Evolutionary conservation across 2,329 filamentous ascomycete species (phyloP), one percentile per base, ranked within the genome.

Genomic region (Microdochium paspali): DNA sequence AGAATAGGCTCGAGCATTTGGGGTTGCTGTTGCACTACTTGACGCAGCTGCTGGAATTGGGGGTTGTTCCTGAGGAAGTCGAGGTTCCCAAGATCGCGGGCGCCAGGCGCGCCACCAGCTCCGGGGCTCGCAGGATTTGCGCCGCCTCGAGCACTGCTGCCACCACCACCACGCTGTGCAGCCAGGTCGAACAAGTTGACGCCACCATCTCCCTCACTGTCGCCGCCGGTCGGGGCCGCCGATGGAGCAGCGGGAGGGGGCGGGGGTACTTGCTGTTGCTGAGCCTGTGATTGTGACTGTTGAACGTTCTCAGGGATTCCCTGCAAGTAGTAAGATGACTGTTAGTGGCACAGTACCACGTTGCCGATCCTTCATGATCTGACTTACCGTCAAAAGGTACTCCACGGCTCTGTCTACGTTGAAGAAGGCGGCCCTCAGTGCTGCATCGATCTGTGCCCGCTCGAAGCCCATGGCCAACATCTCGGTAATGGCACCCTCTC

Each of bases 391-490:
- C 61, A 98, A 66, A 12, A 98, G 80, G 61, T 98, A 98, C 66
- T 98, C 93, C 48, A 98, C 91, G 47, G 93, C 93, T 58, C 93
- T 89, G 66, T 97, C 91, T 13, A 91, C 90, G 71, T 98, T 98
- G 76, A 86, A 94, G 68, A 88, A 98, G 13, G 93, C 93, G 53
- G 93, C 93, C 61, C 91, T 87, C 85, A 98, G 93, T 46, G 93
- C 93, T 44, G 85, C 81, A 58, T 96, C 90, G 56, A 96, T 95
- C 62, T 95, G 86, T 46, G 81, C 73, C 61, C 90, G 80, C 60
- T 87, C 81, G 57, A 98, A 98, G 9, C 93, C 93, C 93, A 98
- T 98, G 55, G 85, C 85, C 70, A 95, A 90, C 90, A 98, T 95
- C 63, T 90, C 89, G 44, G 85, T 78, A 60, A 97, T 85, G 31